phyloP scores from a whole-genome alignment of 2,329 filamentous ascomycete genomes.

The Podosphaera fusca region DNA sequence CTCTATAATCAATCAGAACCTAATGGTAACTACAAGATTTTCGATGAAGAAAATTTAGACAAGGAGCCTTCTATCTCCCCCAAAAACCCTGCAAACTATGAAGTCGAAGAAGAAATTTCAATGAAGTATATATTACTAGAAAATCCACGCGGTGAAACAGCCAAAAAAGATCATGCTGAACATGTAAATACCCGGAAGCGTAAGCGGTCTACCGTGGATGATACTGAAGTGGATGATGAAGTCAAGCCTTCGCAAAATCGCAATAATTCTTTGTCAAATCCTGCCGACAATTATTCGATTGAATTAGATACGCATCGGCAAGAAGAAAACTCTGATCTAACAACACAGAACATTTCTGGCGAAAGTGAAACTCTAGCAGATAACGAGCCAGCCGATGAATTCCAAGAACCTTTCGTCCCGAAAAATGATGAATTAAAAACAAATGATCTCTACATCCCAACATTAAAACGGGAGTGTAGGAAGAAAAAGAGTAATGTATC shows the following conservation, averaged over 20 bases:
- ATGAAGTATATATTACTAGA: slow-evolving; percentile 17
- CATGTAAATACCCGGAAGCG: slow-evolving; percentile 17
- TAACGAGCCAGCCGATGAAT: slow-evolving; percentile 21
- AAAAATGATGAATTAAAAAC: slow-evolving; percentile 1
- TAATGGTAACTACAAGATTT: slow-evolving; percentile 16
- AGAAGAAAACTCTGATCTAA: slow-evolving; percentile 16
- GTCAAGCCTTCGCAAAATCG: slow-evolving; percentile 25
- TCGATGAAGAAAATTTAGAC: slow-evolving; percentile 17
- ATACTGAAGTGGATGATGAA: slow-evolving; percentile 14
- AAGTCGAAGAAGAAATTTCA: slow-evolving; percentile 12
- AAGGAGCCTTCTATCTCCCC: slow-evolving; percentile 16
- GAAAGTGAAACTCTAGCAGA: slow-evolving; percentile 21
- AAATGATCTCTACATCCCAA: slow-evolving; percentile 9
- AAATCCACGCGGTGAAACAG: slow-evolving; percentile 11
- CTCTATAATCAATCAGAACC: slow-evolving; percentile 34
- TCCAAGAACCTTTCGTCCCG: slow-evolving; percentile 16
- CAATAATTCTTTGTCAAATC: slow-evolving; percentile 23
- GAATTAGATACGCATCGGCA: slow-evolving; percentile 21
- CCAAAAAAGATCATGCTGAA: slow-evolving; percentile 7
- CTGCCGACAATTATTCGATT: slow-evolving; percentile 23
- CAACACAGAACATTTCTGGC: slow-evolving; percentile 15
- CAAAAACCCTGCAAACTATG: slow-evolving; percentile 20
- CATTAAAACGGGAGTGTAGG: slow-evolving; percentile 16
- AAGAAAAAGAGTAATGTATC: slow-evolving; percentile 16
- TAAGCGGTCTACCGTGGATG: slow-evolving; percentile 17